Percentiles rank a stretch among this genome's conserved stretches.
phyloP scores from a whole-genome alignment of 225 moss, liverwort and hornwort genomes.

The Ulota crispa region DNA sequence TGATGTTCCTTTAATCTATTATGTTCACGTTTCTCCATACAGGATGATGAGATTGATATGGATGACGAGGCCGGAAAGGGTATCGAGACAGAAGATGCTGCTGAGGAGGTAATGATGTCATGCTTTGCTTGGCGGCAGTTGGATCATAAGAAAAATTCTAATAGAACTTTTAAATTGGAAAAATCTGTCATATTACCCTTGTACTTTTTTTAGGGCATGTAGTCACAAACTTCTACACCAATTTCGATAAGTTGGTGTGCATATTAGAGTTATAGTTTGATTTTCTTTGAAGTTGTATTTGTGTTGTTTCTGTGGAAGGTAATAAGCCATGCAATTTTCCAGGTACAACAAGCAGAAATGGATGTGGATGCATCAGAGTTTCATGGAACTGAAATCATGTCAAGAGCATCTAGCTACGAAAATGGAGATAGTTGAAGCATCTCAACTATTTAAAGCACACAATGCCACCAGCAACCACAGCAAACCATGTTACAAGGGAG shows the following conservation, averaged over 20 bases:
- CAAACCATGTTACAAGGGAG: not conserved
- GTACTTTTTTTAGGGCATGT: not conserved
- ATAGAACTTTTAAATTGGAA: not conserved
- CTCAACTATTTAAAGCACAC: not conserved
- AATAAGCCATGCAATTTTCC: not conserved
- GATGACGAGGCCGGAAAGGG: slow-evolving; percentile 48
- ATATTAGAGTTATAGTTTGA: not conserved
- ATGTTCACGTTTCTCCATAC: slow-evolving; percentile 2
- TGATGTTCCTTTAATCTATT: not conserved
- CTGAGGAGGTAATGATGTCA: slow-evolving; percentile 46
- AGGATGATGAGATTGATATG: slow-evolving; percentile 61
- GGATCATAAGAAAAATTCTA: not conserved
- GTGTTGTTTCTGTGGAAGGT: not conserved
- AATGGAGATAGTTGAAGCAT: slow-evolving; percentile 26
- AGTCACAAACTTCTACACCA: not conserved
- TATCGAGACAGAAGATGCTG: slow-evolving; percentile 38
- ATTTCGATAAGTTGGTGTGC: not conserved
- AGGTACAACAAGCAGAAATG: slow-evolving; percentile 44
- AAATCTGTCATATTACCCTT: not conserved
- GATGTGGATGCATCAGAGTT: slow-evolving; percentile 35
- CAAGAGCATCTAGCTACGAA: slow-evolving; percentile 28
- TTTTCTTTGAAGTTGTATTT: not conserved
- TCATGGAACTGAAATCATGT: slow-evolving; percentile 23
- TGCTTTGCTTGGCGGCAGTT: not conserved
- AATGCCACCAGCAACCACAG: not conserved